A percentile compares a stretch with the other conserved stretches of the same genome.
phyloP scores from a whole-genome alignment of 2,329 filamentous ascomycete species.

The Sporothrix variecibatus region DNA sequence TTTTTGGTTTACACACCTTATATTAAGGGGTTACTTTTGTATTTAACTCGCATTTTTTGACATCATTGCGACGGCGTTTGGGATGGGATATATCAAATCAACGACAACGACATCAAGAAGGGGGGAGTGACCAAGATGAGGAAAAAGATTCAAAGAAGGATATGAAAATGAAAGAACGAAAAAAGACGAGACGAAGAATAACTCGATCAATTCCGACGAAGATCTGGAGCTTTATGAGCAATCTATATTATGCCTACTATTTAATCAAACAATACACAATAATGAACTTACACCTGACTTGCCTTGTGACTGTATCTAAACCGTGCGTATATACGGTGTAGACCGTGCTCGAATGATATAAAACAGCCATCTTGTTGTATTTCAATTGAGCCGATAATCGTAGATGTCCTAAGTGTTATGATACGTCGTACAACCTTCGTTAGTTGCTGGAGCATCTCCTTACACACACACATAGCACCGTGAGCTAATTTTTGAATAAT shows the following conservation, averaged over 20 bases:
- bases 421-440: too few relatives aligned
- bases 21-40: neutral
- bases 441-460: too few relatives aligned
- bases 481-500: neutral
- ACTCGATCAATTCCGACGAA: constrained; percentile 3
- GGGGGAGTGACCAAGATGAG: neutral
- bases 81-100: constrained; percentile 1
- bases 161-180: constrained; percentile 9
- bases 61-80: constrained; percentile 28
- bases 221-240: neutral
- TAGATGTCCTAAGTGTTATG: too few relatives aligned
- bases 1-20: neutral
- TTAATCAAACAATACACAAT: neutral
- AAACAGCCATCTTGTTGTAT: too few relatives aligned
- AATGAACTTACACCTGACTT: neutral
- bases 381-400: too few relatives aligned
- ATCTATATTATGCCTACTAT: constrained; percentile 1
- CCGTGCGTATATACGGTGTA: too few relatives aligned
- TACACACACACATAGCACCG: neutral
- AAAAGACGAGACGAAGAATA: neutral
- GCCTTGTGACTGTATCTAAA: too few relatives aligned
- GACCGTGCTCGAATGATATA: neutral
- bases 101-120: constrained; percentile 9
- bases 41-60: constrained; percentile 13
- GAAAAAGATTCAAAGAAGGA: neutral